Percentiles rank a stretch among this genome's conserved stretches.
phyloP scores from a whole-genome alignment of 768 basidiomycete genomes.

The Russula dissimulans region DNA sequence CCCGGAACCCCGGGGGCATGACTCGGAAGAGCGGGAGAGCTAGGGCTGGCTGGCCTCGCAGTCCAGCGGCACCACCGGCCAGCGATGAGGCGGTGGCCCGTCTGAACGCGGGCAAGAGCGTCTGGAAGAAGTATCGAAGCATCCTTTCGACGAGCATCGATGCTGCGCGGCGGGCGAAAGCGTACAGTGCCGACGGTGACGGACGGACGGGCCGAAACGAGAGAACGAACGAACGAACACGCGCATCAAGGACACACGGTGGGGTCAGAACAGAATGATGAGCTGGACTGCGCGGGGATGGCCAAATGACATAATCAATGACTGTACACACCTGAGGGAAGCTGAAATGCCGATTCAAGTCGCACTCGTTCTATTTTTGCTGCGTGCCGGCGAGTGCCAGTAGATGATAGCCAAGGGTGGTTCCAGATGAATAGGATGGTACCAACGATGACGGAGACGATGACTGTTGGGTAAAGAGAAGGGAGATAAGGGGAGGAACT shows the following conservation, averaged over 20 bases:
- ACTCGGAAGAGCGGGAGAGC: background rate
- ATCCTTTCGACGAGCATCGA: background rate
- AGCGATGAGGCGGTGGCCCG: background rate
- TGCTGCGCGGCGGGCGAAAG: background rate
- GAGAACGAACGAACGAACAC: too few relatives aligned
- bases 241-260: background rate
- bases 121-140: background rate
- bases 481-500: background rate
- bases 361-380: background rate
- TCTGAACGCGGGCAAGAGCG: conserved; percentile 5
- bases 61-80: background rate
- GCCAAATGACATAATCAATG: background rate
- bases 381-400: background rate
- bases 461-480: conserved; percentile 1
- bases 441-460: background rate
- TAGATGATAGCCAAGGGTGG: background rate
- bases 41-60: background rate
- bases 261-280: too few relatives aligned
- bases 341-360: background rate
- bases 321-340: background rate
- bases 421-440: conserved; percentile 1
- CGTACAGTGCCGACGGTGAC: too few relatives aligned
- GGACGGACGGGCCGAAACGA: too few relatives aligned
- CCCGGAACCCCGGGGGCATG: background rate
- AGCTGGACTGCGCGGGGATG: background rate